Evolutionary conservation across 495 filamentous ascomycete genomes (phyloP), one percentile per base, ranked within the genome.

Genomic region (Podospora pseudocomata): DNA sequence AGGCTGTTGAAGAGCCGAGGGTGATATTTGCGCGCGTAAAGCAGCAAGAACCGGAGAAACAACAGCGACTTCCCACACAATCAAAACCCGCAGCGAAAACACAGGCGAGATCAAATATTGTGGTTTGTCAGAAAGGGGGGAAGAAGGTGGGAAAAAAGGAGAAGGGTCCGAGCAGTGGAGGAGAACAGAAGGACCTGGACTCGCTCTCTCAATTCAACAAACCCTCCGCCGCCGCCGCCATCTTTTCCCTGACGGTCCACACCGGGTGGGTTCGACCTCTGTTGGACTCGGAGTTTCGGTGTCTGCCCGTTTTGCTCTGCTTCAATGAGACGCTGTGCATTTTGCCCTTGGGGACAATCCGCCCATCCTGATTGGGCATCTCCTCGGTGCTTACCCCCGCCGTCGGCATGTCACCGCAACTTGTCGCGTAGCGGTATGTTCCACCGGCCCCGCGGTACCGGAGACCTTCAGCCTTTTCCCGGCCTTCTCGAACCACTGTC

Each of bases 241-340:
- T 60, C 53, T 63, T 63, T 63, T 39, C n/a, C 28, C 26, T n/a
- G 19, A 1, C 23, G 26, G 63, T 23, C 39, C 68, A 65, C 70
- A 67, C 67, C 60, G 30, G 49, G 67, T 71, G 69, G 72, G 32
- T 30, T 63, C 67, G 27, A 7, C 9, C 32, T 58, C 55, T 58
- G n/a, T 19, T 65, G 56, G 68, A 57, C 65, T 72, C 68, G 66
- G 73, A 53, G 68, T 67, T 32, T 72, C 70, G 73, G 73, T 60
- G 69, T 72, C 53, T 73, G 23, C 23, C 23, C 23, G 23, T 44
- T 58, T 28, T 30, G 32, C 5, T 39, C 55, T 58, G n/a, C 55
- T 60, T 57, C 70, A 72, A 72, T 71, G 23, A 64, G 53, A 65
- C 55, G 49, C 66, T 34, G 65, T 56, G 65, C 56, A 56, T 71